These are phyloP conservation scores for Phanerochaete sordida DNA, from an alignment of 768 basidiomycete genomes.

Conservation along the genomic window DNA sequence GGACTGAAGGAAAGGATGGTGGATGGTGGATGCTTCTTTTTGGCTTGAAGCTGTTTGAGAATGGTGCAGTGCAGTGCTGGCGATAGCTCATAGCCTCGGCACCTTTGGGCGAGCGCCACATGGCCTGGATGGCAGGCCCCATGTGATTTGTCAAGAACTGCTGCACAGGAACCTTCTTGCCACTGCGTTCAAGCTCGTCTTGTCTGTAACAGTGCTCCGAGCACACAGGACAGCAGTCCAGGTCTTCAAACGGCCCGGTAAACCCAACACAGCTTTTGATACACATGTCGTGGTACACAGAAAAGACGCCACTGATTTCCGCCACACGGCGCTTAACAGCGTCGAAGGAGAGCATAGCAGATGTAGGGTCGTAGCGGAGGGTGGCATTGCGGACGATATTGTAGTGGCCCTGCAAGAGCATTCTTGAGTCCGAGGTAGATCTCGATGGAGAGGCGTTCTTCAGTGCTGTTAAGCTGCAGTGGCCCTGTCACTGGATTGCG, in stretches of 20 bases:
- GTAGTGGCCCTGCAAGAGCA: conserved; percentile 31
- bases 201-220: conserved; percentile 13
- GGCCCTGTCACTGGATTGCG: conserved; percentile 4
- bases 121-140: conserved; percentile 18
- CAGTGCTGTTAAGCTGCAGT: neutral
- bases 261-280: conserved; percentile 12
- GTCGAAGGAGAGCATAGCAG: conserved; percentile 9
- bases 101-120: conserved; percentile 11
- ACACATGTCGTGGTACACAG: conserved; percentile 13
- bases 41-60: neutral
- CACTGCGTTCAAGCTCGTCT: neutral
- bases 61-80: neutral
- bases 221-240: conserved; percentile 16
- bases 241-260: conserved; percentile 9
- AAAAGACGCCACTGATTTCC: conserved; percentile 11
- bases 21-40: too few species aligned
- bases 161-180: conserved; percentile 8
- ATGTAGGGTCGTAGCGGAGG: conserved; percentile 23
- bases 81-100: conserved; percentile 15
- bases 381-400: conserved; percentile 20
- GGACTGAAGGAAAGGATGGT: neutral
- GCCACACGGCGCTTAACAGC: conserved; percentile 8
- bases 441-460: conserved; percentile 31
- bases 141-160: conserved; percentile 19
- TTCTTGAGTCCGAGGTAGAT: conserved; percentile 28